Evolutionary conservation across 768 basidiomycete species (phyloP), one percentile per base, ranked within the genome.

Genomic region (Rhodotorula sphaerocarpa): DNA sequence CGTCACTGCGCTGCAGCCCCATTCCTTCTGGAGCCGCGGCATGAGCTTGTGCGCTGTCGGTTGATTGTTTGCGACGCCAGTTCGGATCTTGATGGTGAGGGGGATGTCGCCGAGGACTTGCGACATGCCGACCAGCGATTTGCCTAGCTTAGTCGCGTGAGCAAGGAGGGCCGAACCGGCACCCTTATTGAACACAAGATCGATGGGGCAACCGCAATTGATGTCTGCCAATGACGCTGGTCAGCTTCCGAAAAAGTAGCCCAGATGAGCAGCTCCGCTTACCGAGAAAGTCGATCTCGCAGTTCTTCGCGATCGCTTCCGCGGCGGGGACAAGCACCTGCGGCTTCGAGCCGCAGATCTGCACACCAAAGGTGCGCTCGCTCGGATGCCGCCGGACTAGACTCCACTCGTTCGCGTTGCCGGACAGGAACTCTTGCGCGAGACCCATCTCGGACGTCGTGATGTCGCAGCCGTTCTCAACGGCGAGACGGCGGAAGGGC

Each of bases 121-220:
- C 73, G 85, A 89, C 92, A 99, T 97, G 7, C 93, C 93, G 16
- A 85, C 76, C 27, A 99, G 71, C 57, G 91, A 90, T 75, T 84
- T 88, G 1, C 88, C 89, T 6, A 99, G 78, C 74, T 88, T 87
- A 1, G 80, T 83, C 0, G 86, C 82, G 9, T 85, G 78, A 62
- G 93, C 90, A 23, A 99, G 81, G 50, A 96, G 58, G 5, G 72
- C 72, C 15, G 71, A 72, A 1, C 72, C 72, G 12, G 71, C 72
- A 21, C 72, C 72, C 55, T 71, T 71, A 61, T 86, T 87, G 77
- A 92, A 95, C 2, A 99, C 88, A 46, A 96, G 78, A 75, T 99
- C 95, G 70, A 97, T 97, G 6, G 95, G 95, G 75, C 95, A 97
- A 11, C 92, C 92, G 75, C 89, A 88, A 72, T 99, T 99, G 67